Conservation (phyloP, 2,329 filamentous ascomycete genomes). For the Elsinoe ampelina region DNA sequence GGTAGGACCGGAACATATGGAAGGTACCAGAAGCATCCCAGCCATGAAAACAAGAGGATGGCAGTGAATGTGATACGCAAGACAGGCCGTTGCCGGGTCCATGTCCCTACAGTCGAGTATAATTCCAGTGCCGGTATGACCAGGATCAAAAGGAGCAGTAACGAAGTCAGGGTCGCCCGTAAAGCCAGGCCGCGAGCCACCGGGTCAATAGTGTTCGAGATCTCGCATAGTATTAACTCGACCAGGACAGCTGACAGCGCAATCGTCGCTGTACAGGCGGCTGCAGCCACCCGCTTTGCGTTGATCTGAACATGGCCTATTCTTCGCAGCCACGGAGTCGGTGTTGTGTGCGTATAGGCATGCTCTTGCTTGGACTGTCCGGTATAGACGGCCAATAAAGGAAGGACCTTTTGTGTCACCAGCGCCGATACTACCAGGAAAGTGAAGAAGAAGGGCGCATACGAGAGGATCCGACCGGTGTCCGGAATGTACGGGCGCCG, state of each 20-base stretch:
- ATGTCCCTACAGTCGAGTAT: conserved; percentile 40
- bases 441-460: conserved; percentile 59
- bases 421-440: conserved; percentile 55
- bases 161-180: conserved; percentile 57
- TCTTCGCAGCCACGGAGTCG: conserved; percentile 29
- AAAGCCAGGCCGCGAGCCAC: conserved; percentile 59
- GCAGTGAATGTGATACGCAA: conserved; percentile 43
- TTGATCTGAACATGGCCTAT: conserved; percentile 21
- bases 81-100: neutral
- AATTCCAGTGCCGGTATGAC: conserved; percentile 73
- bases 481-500: conserved; percentile 37
- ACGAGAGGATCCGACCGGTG: conserved; percentile 49
- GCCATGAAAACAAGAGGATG: conserved; percentile 54
- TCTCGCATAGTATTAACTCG: conserved; percentile 74
- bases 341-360: conserved; percentile 42
- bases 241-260: conserved; percentile 68
- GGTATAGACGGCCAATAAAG: conserved; percentile 51
- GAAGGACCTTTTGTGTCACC: conserved; percentile 61
- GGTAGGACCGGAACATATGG: conserved; percentile 29
- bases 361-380: conserved; percentile 51
- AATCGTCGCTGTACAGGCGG: conserved; percentile 67
- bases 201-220: conserved; percentile 63
- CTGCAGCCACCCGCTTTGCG: conserved; percentile 30
- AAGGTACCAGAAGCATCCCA: conserved; percentile 62
- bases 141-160: conserved; percentile 63